phyloP scores from a whole-genome alignment of 805 yeast genomes.

The Lipomyces lipofer region DNA sequence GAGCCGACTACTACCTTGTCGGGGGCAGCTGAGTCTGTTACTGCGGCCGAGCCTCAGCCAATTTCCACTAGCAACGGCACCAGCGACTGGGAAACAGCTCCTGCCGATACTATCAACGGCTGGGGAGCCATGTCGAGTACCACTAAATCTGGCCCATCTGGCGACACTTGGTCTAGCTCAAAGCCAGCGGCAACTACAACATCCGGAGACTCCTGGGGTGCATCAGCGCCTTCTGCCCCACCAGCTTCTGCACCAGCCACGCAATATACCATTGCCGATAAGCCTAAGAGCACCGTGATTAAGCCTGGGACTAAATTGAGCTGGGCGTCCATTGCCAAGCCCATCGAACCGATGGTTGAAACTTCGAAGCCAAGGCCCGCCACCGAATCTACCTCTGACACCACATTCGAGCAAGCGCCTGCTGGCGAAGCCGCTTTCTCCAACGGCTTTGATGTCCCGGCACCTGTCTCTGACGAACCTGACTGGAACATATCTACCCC shows the following conservation, averaged over 20 bases:
- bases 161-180: no score
- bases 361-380: conserved; percentile 9
- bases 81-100: conserved; percentile 11
- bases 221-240: conserved; percentile 28
- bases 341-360: conserved; percentile 10
- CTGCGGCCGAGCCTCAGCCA: conserved; percentile 6
- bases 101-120: not conserved
- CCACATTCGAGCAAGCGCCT: conserved; percentile 14
- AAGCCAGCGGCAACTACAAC: not conserved
- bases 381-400: conserved; percentile 19
- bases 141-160: no score
- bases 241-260: conserved; percentile 17
- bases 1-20: not conserved
- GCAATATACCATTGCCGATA: no score
- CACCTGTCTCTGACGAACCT: conserved; percentile 4
- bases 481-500: conserved; percentile 12
- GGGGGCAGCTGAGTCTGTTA: not conserved
- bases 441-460: not conserved
- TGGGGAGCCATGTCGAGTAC: not conserved
- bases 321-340: conserved; percentile 34
- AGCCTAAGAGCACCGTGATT: conserved; percentile 25
- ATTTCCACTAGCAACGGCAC: not conserved
- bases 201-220: not conserved
- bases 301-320: conserved; percentile 31
- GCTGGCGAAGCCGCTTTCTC: conserved; percentile 20